Conservation (phyloP, 2,329 filamentous ascomycete species). For the Dactylonectria estremocensis region DNA sequence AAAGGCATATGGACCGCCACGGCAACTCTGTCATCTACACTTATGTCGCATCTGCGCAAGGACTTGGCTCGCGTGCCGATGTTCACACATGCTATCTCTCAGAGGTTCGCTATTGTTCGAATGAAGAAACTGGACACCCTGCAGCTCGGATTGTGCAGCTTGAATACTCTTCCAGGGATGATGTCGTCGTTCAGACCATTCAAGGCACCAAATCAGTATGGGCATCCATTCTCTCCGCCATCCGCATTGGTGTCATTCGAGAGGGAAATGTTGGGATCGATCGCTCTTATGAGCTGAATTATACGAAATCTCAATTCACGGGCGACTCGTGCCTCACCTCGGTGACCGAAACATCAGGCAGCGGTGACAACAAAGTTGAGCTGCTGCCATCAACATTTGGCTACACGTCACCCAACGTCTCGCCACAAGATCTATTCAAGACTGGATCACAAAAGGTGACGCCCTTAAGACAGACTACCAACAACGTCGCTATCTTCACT, state of each 20-base stretch:
- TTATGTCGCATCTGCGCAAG: slow-evolving; percentile 6
- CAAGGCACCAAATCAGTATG: background rate
- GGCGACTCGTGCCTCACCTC: slow-evolving; percentile 4
- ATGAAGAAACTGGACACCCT: background rate
- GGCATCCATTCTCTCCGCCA: slow-evolving; percentile 2
- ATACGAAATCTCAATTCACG: background rate
- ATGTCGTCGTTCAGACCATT: slow-evolving; percentile 3
- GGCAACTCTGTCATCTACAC: slow-evolving; percentile 16
- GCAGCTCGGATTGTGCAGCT: slow-evolving; percentile 2
- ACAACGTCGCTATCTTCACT: background rate
- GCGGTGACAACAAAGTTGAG: background rate
- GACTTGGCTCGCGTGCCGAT: background rate
- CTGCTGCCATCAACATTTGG: background rate
- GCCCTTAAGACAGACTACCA: background rate
- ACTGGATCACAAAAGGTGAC: background rate
- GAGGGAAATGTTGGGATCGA: background rate
- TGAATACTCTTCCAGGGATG: background rate
- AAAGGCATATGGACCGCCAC: slow-evolving; percentile 11
- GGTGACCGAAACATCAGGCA: slow-evolving; percentile 5
- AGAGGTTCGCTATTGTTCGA: background rate
- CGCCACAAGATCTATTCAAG: slow-evolving; percentile 4
- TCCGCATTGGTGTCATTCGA: slow-evolving; percentile 6
- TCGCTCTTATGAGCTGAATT: background rate
- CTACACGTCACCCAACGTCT: background rate
- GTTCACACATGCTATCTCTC: slow-evolving; percentile 6